Evolutionary conservation across 805 yeast genomes (phyloP).

Genomic region (Hanseniaspora occidentalis): DNA sequence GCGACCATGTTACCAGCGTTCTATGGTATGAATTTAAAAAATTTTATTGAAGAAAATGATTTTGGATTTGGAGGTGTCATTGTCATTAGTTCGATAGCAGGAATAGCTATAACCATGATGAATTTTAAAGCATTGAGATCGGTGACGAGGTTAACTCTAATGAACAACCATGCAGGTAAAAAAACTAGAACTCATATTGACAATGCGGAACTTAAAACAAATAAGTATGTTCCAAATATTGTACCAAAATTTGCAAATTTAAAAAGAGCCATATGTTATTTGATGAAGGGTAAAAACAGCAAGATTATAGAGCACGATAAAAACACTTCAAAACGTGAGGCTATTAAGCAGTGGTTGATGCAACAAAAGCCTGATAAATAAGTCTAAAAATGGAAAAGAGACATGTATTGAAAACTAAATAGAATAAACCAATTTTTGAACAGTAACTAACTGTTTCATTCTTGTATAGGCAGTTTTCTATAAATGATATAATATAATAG

Average conservation of each 20-base stretch:
- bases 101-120: slow-evolving; percentile 37
- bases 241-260: background rate
- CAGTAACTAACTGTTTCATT: too few species aligned
- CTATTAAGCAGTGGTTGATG: background rate
- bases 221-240: slow-evolving; percentile 13
- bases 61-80: slow-evolving; percentile 53
- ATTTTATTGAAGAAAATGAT: slow-evolving; percentile 58
- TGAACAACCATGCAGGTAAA: slow-evolving; percentile 25
- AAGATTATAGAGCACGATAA: background rate
- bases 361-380: background rate
- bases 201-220: slow-evolving; percentile 11
- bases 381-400: too few species aligned
- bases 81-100: slow-evolving; percentile 38
- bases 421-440: background rate
- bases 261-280: background rate
- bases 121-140: slow-evolving; percentile 45
- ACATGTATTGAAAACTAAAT: too few species aligned
- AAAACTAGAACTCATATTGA: slow-evolving; percentile 13
- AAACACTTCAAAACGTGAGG: background rate
- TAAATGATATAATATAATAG: too few species aligned
- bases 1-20: slow-evolving; percentile 81
- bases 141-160: slow-evolving; percentile 59
- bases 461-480: too few species aligned
- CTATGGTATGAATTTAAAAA: slow-evolving; percentile 78
- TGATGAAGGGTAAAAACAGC: background rate